phyloP scores from a whole-genome alignment of 352 stramenopile species.

The Phytophthora tubulina region DNA sequence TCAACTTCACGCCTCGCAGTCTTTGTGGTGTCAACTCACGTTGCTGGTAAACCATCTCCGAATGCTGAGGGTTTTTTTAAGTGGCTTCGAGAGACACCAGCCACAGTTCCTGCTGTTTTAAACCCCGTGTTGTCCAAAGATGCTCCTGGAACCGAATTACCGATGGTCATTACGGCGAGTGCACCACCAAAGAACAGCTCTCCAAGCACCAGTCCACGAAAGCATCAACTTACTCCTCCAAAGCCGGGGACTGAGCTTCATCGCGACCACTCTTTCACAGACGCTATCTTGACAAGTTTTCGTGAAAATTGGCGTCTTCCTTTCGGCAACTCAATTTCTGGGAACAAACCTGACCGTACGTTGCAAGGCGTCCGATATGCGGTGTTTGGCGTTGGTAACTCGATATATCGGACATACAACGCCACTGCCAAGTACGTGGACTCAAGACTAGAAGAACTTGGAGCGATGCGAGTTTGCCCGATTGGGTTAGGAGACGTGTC shows the following conservation, averaged over 20 bases:
- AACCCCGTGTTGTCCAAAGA: neutral
- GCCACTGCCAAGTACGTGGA: slow-evolving; percentile 92
- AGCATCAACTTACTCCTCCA: neutral
- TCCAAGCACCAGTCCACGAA: slow-evolving; percentile 3
- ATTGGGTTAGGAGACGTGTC: slow-evolving; percentile 94
- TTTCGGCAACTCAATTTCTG: slow-evolving; percentile 10
- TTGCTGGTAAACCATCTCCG: slow-evolving; percentile 95
- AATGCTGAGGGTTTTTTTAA: slow-evolving; percentile 91
- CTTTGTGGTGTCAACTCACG: slow-evolving; percentile 96
- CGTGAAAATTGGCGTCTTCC: slow-evolving; percentile 19
- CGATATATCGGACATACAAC: slow-evolving; percentile 96
- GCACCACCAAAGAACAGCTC: slow-evolving; percentile 5
- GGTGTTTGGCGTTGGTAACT: slow-evolving; percentile 95
- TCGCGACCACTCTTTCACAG: slow-evolving; percentile 21
- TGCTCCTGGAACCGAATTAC: neutral
- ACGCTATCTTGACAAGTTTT: slow-evolving; percentile 14
- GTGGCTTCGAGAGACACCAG: slow-evolving; percentile 62
- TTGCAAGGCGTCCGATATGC: slow-evolving; percentile 30
- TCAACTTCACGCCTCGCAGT: slow-evolving; percentile 56
- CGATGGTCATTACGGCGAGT: neutral
- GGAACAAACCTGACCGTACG: slow-evolving; percentile 2
- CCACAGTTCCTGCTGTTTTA: neutral
- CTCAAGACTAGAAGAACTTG: slow-evolving; percentile 72
- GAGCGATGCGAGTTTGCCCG: slow-evolving; percentile 66
- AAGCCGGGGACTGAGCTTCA: slow-evolving; percentile 9